phyloP scores from a whole-genome alignment of 2,329 filamentous ascomycete genomes.

The Aureobasidium mangrovei region DNA sequence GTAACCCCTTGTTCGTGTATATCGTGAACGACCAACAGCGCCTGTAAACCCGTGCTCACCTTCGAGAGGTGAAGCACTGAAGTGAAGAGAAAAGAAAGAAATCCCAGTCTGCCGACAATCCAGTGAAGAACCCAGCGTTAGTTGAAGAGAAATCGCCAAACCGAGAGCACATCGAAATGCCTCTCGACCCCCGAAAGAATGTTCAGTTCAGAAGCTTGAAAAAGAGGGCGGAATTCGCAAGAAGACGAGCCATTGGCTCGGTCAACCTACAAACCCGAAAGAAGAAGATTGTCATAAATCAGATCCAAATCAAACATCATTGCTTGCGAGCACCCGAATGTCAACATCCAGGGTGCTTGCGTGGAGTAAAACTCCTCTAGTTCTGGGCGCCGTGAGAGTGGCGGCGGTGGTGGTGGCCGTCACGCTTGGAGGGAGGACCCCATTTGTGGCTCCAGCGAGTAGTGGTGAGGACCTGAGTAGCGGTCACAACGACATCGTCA shows the following conservation, averaged over 20 bases:
- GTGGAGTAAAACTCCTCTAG: background rate
- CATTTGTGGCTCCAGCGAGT: conserved; percentile 16
- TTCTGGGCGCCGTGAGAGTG: conserved; percentile 22
- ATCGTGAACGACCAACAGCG: conserved; percentile 9
- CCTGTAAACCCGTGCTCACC: background rate
- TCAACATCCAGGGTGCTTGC: conserved; percentile 12
- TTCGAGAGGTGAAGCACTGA: background rate
- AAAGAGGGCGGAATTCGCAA: background rate
- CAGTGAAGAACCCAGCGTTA: conserved; percentile 4
- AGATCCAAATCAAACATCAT: conserved; percentile 11
- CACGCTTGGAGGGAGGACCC: conserved; percentile 2
- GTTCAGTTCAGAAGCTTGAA: conserved; percentile 5
- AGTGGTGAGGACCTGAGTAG: conserved; percentile 22
- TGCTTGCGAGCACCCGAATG: conserved; percentile 8
- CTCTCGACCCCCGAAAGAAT: conserved; percentile 8
- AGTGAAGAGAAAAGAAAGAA: background rate
- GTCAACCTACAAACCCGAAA: background rate
- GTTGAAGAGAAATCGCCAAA: conserved; percentile 1
- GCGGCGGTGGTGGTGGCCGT: conserved; percentile 21
- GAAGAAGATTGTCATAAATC: conserved; percentile 14
- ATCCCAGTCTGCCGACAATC: background rate
- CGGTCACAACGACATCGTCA: conserved; percentile 14
- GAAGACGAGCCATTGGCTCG: background rate
- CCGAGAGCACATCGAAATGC: conserved; percentile 2
- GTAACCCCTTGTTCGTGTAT: conserved; percentile 1